Percentiles rank a stretch among this genome's conserved stretches.
Evolutionary conservation across 805 yeast genomes (phyloP).

Genomic region (Wickerhamomyces subpelliculosus): DNA sequence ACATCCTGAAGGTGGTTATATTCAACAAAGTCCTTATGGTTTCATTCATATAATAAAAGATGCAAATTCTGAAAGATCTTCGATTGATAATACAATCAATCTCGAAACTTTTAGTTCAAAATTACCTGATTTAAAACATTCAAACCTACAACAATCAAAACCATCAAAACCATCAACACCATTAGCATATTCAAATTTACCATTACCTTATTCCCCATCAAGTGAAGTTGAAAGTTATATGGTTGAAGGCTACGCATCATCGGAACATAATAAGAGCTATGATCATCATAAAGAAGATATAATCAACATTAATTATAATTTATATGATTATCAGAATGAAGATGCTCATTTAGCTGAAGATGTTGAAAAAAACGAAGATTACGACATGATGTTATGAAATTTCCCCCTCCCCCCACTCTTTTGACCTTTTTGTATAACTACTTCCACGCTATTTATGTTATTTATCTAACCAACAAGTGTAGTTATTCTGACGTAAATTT

Average conservation of each 20-base stretch:
- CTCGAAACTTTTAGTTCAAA: slow-evolving; percentile 7
- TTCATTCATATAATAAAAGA: slow-evolving; percentile 13
- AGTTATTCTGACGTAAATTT: no score
- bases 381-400: slow-evolving; percentile 12
- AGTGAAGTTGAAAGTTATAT: slow-evolving; percentile 19
- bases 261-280: slow-evolving; percentile 15
- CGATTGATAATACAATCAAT: slow-evolving; percentile 11
- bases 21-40: slow-evolving; percentile 22
- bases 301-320: slow-evolving; percentile 17
- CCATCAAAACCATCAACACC: not conserved
- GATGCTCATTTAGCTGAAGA: slow-evolving; percentile 15
- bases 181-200: not conserved
- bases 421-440: not conserved
- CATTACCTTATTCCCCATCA: slow-evolving; percentile 14
- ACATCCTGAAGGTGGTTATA: slow-evolving; percentile 17
- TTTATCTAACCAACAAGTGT: no score
- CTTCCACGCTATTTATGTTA: not conserved
- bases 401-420: not conserved
- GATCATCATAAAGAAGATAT: slow-evolving; percentile 18
- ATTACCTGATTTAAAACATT: not conserved
- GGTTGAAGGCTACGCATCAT: slow-evolving; percentile 22
- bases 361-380: slow-evolving; percentile 5
- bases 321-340: slow-evolving; percentile 18
- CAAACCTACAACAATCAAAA: not conserved
- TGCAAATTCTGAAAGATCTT: slow-evolving; percentile 14